Evolutionary conservation across 1,284 basidiomycete genomes (phyloP).

Genomic region (Schizophyllum commune): DNA sequence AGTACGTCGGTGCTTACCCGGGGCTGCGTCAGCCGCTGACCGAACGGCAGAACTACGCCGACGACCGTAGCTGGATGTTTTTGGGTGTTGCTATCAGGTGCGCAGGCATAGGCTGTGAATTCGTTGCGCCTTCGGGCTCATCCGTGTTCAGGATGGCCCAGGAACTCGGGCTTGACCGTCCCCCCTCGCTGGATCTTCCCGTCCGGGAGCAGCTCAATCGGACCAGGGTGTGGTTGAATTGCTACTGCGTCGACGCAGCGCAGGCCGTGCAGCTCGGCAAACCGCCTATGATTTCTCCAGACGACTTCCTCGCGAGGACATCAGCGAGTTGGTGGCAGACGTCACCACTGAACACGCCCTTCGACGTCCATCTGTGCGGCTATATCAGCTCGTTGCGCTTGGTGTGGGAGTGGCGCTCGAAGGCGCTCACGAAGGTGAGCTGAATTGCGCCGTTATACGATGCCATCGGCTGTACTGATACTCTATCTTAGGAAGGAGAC

Average conservation of each 20-base stretch:
- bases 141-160: slow-evolving; percentile 36
- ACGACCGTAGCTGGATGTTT: slow-evolving; percentile 50
- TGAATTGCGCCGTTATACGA: neutral
- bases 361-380: slow-evolving; percentile 46
- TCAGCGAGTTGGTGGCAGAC: slow-evolving; percentile 46
- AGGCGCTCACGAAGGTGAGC: neutral
- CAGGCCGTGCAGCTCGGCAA: slow-evolving; percentile 62
- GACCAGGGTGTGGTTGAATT: slow-evolving; percentile 60
- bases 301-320: slow-evolving; percentile 50
- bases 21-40: neutral
- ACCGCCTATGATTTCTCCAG: slow-evolving; percentile 48
- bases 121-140: neutral
- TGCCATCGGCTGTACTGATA: neutral
- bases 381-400: slow-evolving; percentile 43
- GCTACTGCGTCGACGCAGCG: slow-evolving; percentile 57
- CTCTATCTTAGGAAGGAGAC: neutral
- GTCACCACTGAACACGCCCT: slow-evolving; percentile 34
- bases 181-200: slow-evolving; percentile 26
- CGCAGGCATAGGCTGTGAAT: slow-evolving; percentile 5
- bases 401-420: slow-evolving; percentile 34
- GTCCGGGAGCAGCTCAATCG: slow-evolving; percentile 41
- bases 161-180: slow-evolving; percentile 41
- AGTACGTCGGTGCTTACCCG: neutral
- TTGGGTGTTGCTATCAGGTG: slow-evolving; percentile 54
- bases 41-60: slow-evolving; percentile 33